These are phyloP conservation scores for Aspergillus steynii DNA, from an alignment of 495 filamentous ascomycete genomes.

Conservation along the genomic window DNA sequence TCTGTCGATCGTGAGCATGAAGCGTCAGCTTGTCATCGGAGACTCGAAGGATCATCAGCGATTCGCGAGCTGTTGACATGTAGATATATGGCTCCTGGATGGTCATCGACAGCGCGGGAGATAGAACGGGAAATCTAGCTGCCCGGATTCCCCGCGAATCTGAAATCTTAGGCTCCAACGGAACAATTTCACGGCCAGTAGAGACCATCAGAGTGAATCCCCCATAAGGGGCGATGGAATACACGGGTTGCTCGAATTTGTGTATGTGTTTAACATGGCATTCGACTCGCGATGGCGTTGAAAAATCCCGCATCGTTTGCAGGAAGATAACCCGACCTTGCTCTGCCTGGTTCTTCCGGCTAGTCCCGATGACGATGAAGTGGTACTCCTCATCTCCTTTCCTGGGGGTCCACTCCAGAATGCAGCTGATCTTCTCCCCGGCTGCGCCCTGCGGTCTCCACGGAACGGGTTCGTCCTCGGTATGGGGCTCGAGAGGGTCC, in stretches of 20 bases:
- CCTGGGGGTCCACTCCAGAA: slow-evolving; percentile 50
- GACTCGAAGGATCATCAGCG: slow-evolving; percentile 39
- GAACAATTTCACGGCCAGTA: slow-evolving; percentile 37
- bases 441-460: slow-evolving; percentile 37
- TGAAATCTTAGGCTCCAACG: slow-evolving; percentile 35
- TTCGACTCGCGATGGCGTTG: slow-evolving; percentile 29
- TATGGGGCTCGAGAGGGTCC: slow-evolving; percentile 7
- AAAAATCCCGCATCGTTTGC: slow-evolving; percentile 28
- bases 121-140: slow-evolving; percentile 37
- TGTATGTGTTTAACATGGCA: slow-evolving; percentile 41
- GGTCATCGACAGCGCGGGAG: slow-evolving; percentile 45
- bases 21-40: slow-evolving; percentile 32
- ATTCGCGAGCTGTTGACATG: slow-evolving; percentile 45
- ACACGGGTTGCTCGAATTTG: slow-evolving; percentile 37
- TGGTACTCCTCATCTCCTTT: slow-evolving; percentile 45
- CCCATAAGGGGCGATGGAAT: slow-evolving; percentile 43
- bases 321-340: slow-evolving; percentile 41
- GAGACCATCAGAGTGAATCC: slow-evolving; percentile 41
- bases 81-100: slow-evolving; percentile 40
- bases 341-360: slow-evolving; percentile 27
- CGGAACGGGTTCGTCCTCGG: slow-evolving; percentile 11
- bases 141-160: slow-evolving; percentile 31
- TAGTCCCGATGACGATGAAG: slow-evolving; percentile 47
- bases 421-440: slow-evolving; percentile 51
- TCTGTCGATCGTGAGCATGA: slow-evolving; percentile 33